These are phyloP conservation scores for Acrocalymma vagum DNA, from an alignment of 2,329 filamentous ascomycete species.

Conservation along the genomic window DNA sequence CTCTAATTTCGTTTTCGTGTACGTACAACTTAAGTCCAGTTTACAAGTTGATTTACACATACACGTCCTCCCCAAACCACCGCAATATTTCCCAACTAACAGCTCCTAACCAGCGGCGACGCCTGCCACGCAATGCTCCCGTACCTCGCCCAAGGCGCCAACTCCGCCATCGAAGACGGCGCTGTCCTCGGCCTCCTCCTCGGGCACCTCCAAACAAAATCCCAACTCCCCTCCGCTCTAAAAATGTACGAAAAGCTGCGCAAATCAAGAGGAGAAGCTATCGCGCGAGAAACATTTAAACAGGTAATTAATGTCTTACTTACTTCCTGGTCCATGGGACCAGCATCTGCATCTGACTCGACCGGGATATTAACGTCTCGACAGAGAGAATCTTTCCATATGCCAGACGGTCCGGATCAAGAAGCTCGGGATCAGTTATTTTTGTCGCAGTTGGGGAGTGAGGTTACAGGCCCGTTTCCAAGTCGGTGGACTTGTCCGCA, in stretches of 20 bases:
- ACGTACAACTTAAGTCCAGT: too few relatives aligned
- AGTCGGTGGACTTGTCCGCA: conserved; percentile 62
- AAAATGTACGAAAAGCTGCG: conserved; percentile 55
- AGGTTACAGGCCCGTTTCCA: conserved; percentile 64
- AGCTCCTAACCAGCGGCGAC: conserved; percentile 40
- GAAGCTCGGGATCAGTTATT: conserved; percentile 66
- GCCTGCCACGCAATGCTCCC: conserved; percentile 46
- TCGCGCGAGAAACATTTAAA: conserved; percentile 70
- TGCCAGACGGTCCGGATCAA: conserved; percentile 64
- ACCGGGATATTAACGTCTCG: conserved; percentile 72
- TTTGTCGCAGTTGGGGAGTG: conserved; percentile 62
- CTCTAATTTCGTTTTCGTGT: conserved; percentile 67
- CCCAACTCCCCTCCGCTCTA: conserved; percentile 48
- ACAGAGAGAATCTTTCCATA: conserved; percentile 50
- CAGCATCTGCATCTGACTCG: too few relatives aligned
- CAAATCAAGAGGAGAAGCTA: conserved; percentile 60
- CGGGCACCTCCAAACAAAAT: conserved; percentile 21
- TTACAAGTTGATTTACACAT: too few relatives aligned
- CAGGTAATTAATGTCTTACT: too few relatives aligned
- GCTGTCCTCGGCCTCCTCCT: conserved; percentile 70
- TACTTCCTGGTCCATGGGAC: too few relatives aligned
- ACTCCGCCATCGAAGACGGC: conserved; percentile 73
- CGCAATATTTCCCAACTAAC: too few relatives aligned
- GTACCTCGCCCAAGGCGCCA: conserved; percentile 60
- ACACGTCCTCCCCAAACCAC: too few relatives aligned